phyloP scores from a whole-genome alignment of 2,329 filamentous ascomycete species.

The Aureobasidium pullulans region DNA sequence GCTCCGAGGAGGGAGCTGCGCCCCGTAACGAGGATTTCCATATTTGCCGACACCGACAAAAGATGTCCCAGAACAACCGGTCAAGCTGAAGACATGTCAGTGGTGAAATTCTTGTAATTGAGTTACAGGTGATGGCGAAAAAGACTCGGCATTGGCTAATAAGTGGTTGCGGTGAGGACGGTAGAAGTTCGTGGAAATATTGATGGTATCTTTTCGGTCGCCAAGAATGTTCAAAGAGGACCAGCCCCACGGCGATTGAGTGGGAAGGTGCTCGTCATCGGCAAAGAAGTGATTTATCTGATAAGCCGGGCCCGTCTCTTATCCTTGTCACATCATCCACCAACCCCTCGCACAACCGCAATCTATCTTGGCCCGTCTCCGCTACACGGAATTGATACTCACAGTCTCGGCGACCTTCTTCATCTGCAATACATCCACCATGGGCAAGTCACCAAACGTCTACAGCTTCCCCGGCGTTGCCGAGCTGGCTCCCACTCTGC shows the following conservation, averaged over 20 bases:
- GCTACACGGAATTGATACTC: not conserved
- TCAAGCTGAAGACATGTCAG: not conserved
- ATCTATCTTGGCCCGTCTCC: not conserved
- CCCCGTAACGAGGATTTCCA: not conserved
- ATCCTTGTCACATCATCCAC: not conserved
- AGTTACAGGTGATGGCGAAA: not conserved
- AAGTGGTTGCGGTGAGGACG: not conserved
- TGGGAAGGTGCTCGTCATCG: conserved; percentile 4
- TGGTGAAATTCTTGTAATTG: not conserved
- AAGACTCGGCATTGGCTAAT: not conserved
- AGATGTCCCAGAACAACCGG: not conserved
- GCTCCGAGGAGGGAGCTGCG: not conserved
- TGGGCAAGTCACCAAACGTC: conserved; percentile 49
- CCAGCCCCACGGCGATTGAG: not conserved
- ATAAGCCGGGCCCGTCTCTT: not conserved
- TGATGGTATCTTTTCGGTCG: not conserved
- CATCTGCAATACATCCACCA: conserved; percentile 18
- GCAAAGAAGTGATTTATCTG: conserved; percentile 10
- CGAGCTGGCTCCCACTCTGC: conserved; percentile 67
- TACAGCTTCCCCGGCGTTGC: conserved; percentile 71
- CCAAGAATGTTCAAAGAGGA: not conserved
- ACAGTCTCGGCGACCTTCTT: not conserved
- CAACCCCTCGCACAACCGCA: not conserved
- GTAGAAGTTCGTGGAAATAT: conserved; percentile 2
- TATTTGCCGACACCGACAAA: not conserved